Base-by-base conservation (phyloP, 148 eudicot genomes). In the Amaranthus hypochondriacus region DNA sequence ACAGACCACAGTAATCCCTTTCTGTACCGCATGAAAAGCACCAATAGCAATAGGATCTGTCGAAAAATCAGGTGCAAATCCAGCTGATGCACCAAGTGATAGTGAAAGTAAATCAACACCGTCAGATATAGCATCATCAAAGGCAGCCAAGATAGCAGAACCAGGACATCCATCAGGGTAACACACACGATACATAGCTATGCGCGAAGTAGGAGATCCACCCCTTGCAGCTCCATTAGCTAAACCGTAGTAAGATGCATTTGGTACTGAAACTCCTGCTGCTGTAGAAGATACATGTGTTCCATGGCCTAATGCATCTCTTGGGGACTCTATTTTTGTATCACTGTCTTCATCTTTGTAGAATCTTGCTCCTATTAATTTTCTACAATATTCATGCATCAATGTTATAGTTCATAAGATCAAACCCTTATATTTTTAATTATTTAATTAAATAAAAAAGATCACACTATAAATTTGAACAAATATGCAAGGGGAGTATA, bases 201-300 rank as follows among this genome's bases (percentile, higher is more conserved):
- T 79, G 42, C 87, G 86, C 4, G 90, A 83, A 15, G 78, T 55
- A 4, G 92, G 86, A 11, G 89, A 87, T 7, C 95, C 91, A 3
- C 97, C 96, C 65, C 56, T 80, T 53, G 97, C 96, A 8, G 84
- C 86, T 13, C 97, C 97, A 0, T 18, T 7, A 4, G 89, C 96
- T 54, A 90, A 70, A 56, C 89, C 91, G 12, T 84, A 87, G 59
- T 90, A 92, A 2, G 92, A 88, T 47, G 92, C 95, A 0, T 83
- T 83, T 0, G 78, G 28, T 5, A 92, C 87, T 0, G 83, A 62
- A 18, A 63, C 71, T 6, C 97, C 97, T 6, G 85, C 91, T 11
- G 87, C 91, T 7, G 89, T 92, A 3, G 96, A 87, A 6, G 96
- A 86, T 48, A 84, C 87, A 52, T 92, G 96, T 5, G 92, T 85